These are phyloP conservation scores for Quercus aquifolioides DNA, from an alignment of 306 rosid genomes.

Conservation along the genomic window DNA sequence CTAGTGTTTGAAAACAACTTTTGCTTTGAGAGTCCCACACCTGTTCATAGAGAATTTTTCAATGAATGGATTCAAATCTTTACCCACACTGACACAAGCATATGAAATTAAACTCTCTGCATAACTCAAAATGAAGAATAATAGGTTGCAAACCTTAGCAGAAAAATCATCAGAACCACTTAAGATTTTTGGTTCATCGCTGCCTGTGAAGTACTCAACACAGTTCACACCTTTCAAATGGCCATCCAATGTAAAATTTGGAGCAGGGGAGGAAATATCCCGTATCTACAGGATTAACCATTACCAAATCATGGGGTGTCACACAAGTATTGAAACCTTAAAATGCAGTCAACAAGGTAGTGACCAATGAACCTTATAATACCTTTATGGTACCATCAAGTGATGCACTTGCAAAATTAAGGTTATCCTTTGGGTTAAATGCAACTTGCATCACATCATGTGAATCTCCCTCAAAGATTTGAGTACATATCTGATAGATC, in stretches of 20 bases:
- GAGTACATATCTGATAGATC: not conserved
- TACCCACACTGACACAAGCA: not conserved
- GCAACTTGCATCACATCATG: constrained; percentile 71
- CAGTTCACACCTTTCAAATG: constrained; percentile 60
- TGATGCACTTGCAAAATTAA: constrained; percentile 48
- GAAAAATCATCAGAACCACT: constrained; percentile 71
- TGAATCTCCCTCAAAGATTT: constrained; percentile 51
- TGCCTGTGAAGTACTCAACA: constrained; percentile 41
- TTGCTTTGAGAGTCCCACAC: constrained; percentile 35
- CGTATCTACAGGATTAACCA: constrained; percentile 36
- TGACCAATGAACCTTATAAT: not conserved
- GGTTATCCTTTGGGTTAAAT: constrained; percentile 36
- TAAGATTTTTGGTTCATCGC: constrained; percentile 36
- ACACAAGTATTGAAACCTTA: too few relatives aligned
- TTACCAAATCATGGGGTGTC: not conserved
- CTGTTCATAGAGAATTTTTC: constrained; percentile 10
- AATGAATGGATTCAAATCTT: not conserved
- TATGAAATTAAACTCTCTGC: not conserved
- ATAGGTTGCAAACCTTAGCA: constrained; percentile 22
- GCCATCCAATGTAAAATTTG: constrained; percentile 46
- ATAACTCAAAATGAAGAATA: not conserved
- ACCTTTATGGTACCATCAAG: constrained; percentile 66
- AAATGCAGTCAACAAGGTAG: not conserved
- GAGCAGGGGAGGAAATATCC: constrained; percentile 45
- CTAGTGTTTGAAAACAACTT: constrained; percentile 28